Base-by-base conservation (phyloP, 2,329 filamentous ascomycete genomes). In the Alternaria tenuissima region DNA sequence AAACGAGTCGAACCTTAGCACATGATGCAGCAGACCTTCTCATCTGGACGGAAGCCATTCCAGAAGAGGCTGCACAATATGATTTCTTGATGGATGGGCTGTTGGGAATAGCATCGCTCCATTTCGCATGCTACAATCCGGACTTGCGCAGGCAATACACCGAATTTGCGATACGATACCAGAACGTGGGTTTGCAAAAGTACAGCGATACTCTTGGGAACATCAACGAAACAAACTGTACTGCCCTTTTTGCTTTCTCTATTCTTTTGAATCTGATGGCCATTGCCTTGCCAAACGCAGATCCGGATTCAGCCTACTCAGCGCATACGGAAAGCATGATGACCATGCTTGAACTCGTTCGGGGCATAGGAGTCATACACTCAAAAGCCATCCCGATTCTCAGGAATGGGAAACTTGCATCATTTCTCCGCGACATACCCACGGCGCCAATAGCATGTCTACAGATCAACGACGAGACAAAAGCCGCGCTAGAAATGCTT, bases 51-150 rank as follows among this genome's bases (percentile, higher is more conserved):
- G 47, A 51, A 32, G 49, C 48, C 4, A 42, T 63, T 22, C 61
- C 61, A 34, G 51, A 57, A 38, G 61, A 63, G 28, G 61, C 61
- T 34, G 41, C 24, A 4, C 47, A 41, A 5, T 41, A 61, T 7
- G 53, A 63, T 4, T 63, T 63, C 28, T 32, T 61, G 4, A 61
- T 63, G 57, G 57, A 61, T 20, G 61, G 57, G 30, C 48, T 63
- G 2, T 51, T 63, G n/a, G 61, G 53, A 5, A 49, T 63, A 20
- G 55, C 61, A 2, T 52, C 61, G 26, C 53, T 63, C 22, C 61
- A 63, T 36, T 55, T 63, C 28, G 61, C 61, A 24, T 57, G 12
- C 22, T 14, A 58, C 9, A 54, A 57, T 26, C 34, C 57, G 11
- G 43, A 47, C 20, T 39, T 11, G 54, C 57, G 57, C 18, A 46